phyloP scores from a whole-genome alignment of 352 stramenopile species.

The Thraustotheca clavata region DNA sequence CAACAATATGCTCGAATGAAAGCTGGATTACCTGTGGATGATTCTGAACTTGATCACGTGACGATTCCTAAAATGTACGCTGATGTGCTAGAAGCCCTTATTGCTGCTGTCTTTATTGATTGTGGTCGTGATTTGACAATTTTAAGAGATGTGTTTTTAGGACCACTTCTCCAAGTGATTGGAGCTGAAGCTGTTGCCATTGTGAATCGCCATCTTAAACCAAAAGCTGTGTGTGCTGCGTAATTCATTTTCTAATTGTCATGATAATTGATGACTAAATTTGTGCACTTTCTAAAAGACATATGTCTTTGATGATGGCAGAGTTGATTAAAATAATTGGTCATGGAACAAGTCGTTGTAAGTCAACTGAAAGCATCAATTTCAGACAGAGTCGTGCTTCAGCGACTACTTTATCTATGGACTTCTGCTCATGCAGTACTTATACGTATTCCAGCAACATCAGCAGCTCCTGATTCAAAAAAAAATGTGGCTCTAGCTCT shows the following conservation, averaged over 20 bases:
- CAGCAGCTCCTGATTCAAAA: not conserved
- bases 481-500: not conserved
- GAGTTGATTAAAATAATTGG: too few species aligned
- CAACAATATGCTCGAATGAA: slow-evolving; percentile 37
- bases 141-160: slow-evolving; percentile 78
- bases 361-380: not conserved
- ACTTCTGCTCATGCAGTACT: slow-evolving; percentile 10
- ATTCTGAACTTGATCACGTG: slow-evolving; percentile 33
- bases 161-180: slow-evolving; percentile 59
- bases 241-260: not conserved
- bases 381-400: not conserved
- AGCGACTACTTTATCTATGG: slow-evolving; percentile 16
- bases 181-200: slow-evolving; percentile 60
- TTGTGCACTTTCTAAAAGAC: too few species aligned
- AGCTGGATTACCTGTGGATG: slow-evolving; percentile 40
- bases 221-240: not conserved
- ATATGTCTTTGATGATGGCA: too few species aligned
- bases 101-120: slow-evolving; percentile 81
- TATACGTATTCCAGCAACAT: not conserved
- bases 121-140: slow-evolving; percentile 55
- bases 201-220: slow-evolving; percentile 48
- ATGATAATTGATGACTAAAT: not conserved
- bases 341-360: not conserved
- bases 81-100: slow-evolving; percentile 82
- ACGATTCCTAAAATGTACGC: slow-evolving; percentile 77